phyloP scores from a whole-genome alignment of 257 asterid species.

The Jaltomata sinuosa region DNA sequence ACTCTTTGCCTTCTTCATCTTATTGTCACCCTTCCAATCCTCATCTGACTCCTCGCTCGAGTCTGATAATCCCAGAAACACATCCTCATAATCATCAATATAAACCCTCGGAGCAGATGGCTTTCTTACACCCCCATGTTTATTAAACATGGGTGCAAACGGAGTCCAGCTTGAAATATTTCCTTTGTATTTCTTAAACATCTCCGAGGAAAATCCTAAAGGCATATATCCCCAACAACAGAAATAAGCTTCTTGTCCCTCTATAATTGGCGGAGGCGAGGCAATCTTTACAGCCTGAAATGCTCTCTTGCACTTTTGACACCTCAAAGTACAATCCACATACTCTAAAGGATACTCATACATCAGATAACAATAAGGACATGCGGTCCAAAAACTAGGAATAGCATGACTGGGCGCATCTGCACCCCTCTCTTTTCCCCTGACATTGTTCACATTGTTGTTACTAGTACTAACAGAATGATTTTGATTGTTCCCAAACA shows the following conservation, averaged over 20 bases:
- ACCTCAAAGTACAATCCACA: conserved; percentile 57
- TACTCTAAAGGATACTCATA: conserved; percentile 69
- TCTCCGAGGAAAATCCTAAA: conserved; percentile 37
- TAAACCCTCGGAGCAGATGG: conserved; percentile 46
- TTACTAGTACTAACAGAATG: conserved; percentile 18
- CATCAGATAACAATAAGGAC: conserved; percentile 83
- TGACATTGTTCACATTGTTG: background rate
- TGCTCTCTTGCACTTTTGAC: conserved; percentile 71
- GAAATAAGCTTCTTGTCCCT: conserved; percentile 54
- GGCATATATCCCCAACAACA: conserved; percentile 82
- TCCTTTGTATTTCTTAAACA: conserved; percentile 31
- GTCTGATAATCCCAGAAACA: conserved; percentile 52
- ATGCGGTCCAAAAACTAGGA: conserved; percentile 56
- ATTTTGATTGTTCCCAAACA: conserved; percentile 11
- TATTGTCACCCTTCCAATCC: conserved; percentile 38
- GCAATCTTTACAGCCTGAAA: conserved; percentile 70
- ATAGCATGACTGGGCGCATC: conserved; percentile 18
- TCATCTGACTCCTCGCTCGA: conserved; percentile 57
- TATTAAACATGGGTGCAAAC: conserved; percentile 67
- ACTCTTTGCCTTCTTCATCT: conserved; percentile 19
- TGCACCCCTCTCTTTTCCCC: conserved; percentile 18
- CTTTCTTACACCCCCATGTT: conserved; percentile 23
- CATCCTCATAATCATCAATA: conserved; percentile 51
- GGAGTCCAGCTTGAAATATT: conserved; percentile 59
- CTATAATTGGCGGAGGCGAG: conserved; percentile 58